Evolutionary conservation across 129 eudicot species (phyloP).

Genomic region (Heracleum sosnowskyi): DNA sequence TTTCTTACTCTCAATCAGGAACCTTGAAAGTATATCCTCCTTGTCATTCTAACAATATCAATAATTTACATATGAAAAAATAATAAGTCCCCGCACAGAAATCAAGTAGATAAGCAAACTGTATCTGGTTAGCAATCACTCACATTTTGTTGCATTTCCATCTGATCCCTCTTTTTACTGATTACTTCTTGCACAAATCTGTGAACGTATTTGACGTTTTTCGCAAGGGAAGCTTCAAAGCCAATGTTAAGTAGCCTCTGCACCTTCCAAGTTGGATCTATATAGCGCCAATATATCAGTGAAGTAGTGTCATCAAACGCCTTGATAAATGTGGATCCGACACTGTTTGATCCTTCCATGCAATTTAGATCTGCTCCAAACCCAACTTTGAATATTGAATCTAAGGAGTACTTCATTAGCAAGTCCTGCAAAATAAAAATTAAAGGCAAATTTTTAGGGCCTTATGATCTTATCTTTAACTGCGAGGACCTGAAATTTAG

Average conservation of each 20-base stretch:
- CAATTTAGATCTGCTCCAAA: neutral
- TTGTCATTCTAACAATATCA: constrained; percentile 1
- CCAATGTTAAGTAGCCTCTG: constrained; percentile 7
- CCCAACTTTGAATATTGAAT: constrained; percentile 1
- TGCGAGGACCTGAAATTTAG: neutral
- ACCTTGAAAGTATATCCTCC: constrained; percentile 3
- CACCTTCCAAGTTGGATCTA: constrained; percentile 10
- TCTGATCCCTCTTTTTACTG: constrained; percentile 8
- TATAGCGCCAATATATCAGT: constrained; percentile 3
- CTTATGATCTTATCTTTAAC: neutral
- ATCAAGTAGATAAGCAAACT: neutral
- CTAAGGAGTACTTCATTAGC: constrained; percentile 3
- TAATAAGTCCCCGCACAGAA: neutral
- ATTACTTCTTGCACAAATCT: constrained; percentile 1
- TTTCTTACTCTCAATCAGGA: constrained; percentile 3
- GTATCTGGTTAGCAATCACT: neutral
- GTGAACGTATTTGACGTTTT: neutral
- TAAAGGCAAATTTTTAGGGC: neutral
- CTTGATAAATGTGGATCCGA: neutral
- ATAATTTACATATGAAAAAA: neutral
- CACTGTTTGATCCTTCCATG: neutral
- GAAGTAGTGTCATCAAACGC: constrained; percentile 7
- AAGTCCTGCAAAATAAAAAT: neutral
- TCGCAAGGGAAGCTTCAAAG: constrained; percentile 3
- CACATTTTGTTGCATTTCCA: constrained; percentile 9